Evolutionary conservation across 2,329 filamentous ascomycete species (phyloP), one percentile per base, ranked within the genome.

Genomic region (Aspergillus unguis): DNA sequence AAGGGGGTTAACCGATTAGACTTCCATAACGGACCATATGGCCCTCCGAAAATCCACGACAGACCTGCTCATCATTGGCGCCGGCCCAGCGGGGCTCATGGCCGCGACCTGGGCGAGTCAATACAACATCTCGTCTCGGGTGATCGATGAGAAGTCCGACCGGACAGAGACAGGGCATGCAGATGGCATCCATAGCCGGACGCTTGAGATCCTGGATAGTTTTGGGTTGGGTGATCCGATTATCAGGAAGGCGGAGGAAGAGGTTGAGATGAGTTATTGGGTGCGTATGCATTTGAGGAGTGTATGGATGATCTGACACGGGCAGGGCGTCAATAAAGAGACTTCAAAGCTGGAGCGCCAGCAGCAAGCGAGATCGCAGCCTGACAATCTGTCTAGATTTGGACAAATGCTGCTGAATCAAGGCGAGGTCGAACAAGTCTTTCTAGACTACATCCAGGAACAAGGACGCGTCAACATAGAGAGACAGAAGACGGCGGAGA

Each of bases 121-220:
- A 23, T 57, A 44, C 4, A 40, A 47, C 2, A 58, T 65, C 26
- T 53, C 43, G 4, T 58, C 58, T 0, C 50, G 57, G 1, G 57
- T 65, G 2, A 59, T 65, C 25, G 63, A 67, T 5, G 29, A 54
- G 36, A 59, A 64, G 26, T 8, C 28, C 2, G 28, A 44, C 3
- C 56, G 48, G 9, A 63, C 61, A 2, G 31, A 58, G n/a, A 63
- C 64, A 9, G 68, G 70, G 1, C 75, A 79, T 58, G 77, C 77
- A 1, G 77, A 80, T 59, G 81, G 81, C 2, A 70, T 86, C 3
- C 83, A 88, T 67, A 82, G 79, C 55, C 82, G 85, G 1, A 87
- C 83, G 0, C 73, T 88, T 2, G 85, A 90, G 67, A 86, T 90
- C n/a, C 81, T 89, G 47, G 84, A 90, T 59, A 84, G 81, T 51